Evolutionary conservation across 2,329 filamentous ascomycete species (phyloP), one percentile per base, ranked within the genome.

Genomic region (Pyrenochaeta sp.): DNA sequence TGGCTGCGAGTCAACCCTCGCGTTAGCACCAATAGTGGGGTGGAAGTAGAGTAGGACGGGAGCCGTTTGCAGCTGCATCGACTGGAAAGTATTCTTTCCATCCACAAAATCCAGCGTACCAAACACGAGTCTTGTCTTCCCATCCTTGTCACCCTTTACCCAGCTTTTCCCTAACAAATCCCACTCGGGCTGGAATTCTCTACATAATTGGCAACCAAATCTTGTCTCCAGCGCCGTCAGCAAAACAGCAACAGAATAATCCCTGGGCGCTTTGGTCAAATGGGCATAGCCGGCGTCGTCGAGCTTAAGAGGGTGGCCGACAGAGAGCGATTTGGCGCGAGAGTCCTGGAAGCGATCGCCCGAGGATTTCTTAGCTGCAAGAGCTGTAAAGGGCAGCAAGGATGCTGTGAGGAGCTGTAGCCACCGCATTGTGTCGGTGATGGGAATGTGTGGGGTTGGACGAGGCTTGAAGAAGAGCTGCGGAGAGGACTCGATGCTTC

Each of bases 131-230:
- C 89, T 84, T 23, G 87, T 89, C 62, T 91, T 83, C 47, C 83
- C 89, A 54, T 85, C 81, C 80, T 89, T 91, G 76, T 96, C 90
- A 7, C 91, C 92, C 75, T 90, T 92, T 58, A 83, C 83, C 95
- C 95, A 99, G 78, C 90, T 95, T 76, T 87, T 90, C 48, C 86
- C 86, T 49, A 99, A 79, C 48, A 98, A 77, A 49, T 96, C 90
- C 90, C 92, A 99, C 78, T 99, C 95, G 1, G 93, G 90, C 75
- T 97, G 90, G 76, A 99, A 97, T 47, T 96, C 91, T 46, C 87
- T 85, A 77, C 95, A 99, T 43, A 98, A 82, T 62, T 87, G 82
- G 75, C 95, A 99, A 55, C 90, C 91, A 73, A 91, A 97, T 53
- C 91, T 86, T 29, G 87, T 71, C 63, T 97, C 93, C 68, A 93